A percentile compares a stretch with the other conserved stretches of the same genome.
Evolutionary conservation across 2,329 filamentous ascomycete genomes (phyloP).

Genomic region (Xylariaceae sp.): DNA sequence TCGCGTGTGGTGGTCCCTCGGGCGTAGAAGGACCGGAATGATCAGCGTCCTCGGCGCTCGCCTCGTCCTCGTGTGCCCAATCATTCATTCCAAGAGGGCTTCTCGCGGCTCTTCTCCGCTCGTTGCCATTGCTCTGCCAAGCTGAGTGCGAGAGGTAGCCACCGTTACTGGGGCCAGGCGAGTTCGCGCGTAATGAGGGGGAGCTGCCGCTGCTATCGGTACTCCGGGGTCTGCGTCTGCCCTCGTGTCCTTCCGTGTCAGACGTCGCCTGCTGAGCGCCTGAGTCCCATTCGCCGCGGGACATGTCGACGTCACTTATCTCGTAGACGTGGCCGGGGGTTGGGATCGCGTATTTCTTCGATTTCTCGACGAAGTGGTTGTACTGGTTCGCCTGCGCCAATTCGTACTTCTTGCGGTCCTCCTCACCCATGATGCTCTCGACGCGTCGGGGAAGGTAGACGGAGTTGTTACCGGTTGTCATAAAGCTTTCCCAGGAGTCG

Average conservation of each 20-base stretch:
- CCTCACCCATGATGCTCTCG: slow-evolving; percentile 71
- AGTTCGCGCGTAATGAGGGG: slow-evolving; percentile 14
- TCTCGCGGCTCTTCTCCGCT: slow-evolving; percentile 30
- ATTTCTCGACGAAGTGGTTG: slow-evolving; percentile 32
- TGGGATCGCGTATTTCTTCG: slow-evolving; percentile 34
- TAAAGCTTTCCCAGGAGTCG: slow-evolving; percentile 62
- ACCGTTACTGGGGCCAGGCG: slow-evolving; percentile 10
- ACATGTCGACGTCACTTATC: slow-evolving; percentile 41
- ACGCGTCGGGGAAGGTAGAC: slow-evolving; percentile 63
- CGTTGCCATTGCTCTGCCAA: slow-evolving; percentile 25
- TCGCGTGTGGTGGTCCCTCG: not conserved
- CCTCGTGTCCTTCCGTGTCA: slow-evolving; percentile 20
- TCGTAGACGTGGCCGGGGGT: slow-evolving; percentile 45
- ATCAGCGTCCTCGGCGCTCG: not conserved
- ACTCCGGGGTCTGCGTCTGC: slow-evolving; percentile 21
- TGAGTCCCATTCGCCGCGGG: slow-evolving; percentile 37
- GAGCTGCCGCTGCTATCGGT: slow-evolving; percentile 22
- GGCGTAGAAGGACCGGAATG: not conserved
- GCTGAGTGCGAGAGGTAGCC: slow-evolving; percentile 14
- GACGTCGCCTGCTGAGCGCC: slow-evolving; percentile 28
- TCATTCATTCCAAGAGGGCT: slow-evolving; percentile 34
- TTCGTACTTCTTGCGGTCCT: slow-evolving; percentile 69
- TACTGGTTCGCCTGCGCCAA: slow-evolving; percentile 57
- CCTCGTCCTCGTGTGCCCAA: slow-evolving; percentile 8
- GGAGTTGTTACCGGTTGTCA: slow-evolving; percentile 55